Base-by-base conservation (phyloP, 2,329 filamentous ascomycete species). In the Fusarium hostae region DNA sequence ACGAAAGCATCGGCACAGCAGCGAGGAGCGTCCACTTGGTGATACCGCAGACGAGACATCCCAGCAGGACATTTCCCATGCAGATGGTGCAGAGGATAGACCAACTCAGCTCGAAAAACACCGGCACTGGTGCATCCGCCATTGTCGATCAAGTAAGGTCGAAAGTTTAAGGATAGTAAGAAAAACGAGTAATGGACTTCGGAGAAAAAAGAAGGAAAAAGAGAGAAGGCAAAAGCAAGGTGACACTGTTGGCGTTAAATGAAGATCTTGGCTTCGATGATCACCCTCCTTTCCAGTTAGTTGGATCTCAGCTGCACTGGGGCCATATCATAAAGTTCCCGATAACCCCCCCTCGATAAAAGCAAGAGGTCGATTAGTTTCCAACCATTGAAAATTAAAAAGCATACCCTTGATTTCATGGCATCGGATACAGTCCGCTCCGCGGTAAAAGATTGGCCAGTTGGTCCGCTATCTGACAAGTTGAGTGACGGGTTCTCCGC, bases 71-170 rank as follows among this genome's bases (percentile, higher is more conserved):
- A 66, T 82, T 82, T 48, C 77, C 70, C 13, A 82, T 63, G 34
- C 83, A 82, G 55, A 84, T 80, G 34, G 80, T 82, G 67, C 79
- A 83, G 26, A 85, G 77, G 15, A 84, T 83, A 6, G 81, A 78
- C 82, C 82, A 84, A 59, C 81, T 81, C 37, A 80, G 70, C 71
- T 84, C 82, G 51, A 80, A 84, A 63, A 83, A 83, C 26, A 79
- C 69, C 5, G 65, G 47, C 20, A 67, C 63, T 15, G 60, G 22
- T 43, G 48, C 41, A 7, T 47, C 22, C 28, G 65, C 65, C 65
- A 68, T 68, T 57, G 39, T 68, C 18, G 48, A 63, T 41, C 43
- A 40, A 5, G 24, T 41, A 9, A 28, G n/a, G 37, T 30, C 15
- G 9, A 47, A 67, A 16, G 20, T 32, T 43, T 40, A 22, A 52